Percentiles rank a stretch among this genome's conserved stretches.
Conservation (phyloP, 192 early-diverging fungal species). For the Dimargaris xerosporica region DNA sequence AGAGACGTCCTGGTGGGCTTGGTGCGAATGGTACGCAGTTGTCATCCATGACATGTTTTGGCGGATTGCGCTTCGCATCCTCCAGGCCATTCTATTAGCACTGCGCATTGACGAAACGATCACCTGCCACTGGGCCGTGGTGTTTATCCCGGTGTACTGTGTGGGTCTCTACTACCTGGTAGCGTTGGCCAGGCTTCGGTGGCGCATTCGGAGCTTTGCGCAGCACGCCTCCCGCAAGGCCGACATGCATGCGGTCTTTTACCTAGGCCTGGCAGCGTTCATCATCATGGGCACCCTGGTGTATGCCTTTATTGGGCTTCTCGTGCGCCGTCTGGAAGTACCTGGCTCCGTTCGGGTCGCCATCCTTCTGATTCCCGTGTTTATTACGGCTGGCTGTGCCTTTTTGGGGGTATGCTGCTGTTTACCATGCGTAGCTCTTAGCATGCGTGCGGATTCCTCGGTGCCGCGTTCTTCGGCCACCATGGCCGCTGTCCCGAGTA, state of each 20-base stretch:
- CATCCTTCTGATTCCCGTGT: constrained; percentile 47
- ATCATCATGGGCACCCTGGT: constrained; percentile 27
- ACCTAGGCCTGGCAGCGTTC: constrained; percentile 25
- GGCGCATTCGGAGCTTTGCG: background rate
- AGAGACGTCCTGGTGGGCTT: constrained; percentile 1
- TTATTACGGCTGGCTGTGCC: constrained; percentile 33
- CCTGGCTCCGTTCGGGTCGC: constrained; percentile 32
- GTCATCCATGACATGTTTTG: constrained; percentile 36
- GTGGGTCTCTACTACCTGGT: constrained; percentile 38
- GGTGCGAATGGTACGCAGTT: constrained; percentile 20
- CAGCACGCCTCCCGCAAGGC: constrained; percentile 18
- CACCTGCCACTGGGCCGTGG: constrained; percentile 40
- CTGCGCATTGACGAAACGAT: constrained; percentile 38
- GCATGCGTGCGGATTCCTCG: constrained; percentile 15
- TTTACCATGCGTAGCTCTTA: constrained; percentile 19
- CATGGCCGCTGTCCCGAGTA: background rate
- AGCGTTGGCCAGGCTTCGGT: constrained; percentile 23
- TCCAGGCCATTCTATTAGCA: constrained; percentile 49
- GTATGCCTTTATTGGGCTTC: constrained; percentile 38
- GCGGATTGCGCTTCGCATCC: constrained; percentile 47
- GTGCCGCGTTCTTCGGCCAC: background rate
- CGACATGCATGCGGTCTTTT: constrained; percentile 27
- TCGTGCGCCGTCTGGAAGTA: constrained; percentile 32
- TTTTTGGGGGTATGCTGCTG: constrained; percentile 21
- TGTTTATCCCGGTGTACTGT: constrained; percentile 55